Conservation (phyloP, 225 moss, liverwort and hornwort genomes). For the Marchantia paleacea region DNA sequence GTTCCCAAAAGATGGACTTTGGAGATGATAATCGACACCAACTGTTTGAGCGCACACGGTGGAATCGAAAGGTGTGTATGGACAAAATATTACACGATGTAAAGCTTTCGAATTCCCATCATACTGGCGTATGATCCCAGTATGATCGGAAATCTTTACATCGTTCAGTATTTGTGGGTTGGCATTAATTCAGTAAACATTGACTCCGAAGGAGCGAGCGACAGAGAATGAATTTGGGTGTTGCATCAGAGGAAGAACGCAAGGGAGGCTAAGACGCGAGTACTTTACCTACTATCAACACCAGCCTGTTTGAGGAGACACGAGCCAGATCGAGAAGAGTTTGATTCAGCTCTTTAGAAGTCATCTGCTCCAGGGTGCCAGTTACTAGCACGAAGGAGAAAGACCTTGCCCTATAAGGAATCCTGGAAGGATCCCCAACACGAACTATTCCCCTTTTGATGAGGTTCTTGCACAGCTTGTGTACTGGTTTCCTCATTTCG, state of each 20-base stretch:
- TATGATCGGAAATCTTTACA: no score
- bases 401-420: constrained; percentile 75
- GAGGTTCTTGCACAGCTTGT: constrained; percentile 56
- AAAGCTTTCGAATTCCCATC: no score
- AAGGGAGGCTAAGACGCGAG: background rate
- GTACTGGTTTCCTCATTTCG: constrained; percentile 58
- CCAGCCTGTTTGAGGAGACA: constrained; percentile 66
- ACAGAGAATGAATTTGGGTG: no score
- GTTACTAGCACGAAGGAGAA: constrained; percentile 83
- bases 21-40: no score
- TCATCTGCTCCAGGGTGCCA: constrained; percentile 68
- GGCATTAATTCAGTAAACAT: no score
- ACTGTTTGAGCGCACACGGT: no score
- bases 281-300: constrained; percentile 68
- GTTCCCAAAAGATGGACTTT: no score
- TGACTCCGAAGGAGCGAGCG: no score
- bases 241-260: background rate
- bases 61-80: no score
- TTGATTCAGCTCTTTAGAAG: constrained; percentile 57
- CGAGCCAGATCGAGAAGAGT: constrained; percentile 63
- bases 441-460: constrained; percentile 68
- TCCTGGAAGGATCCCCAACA: constrained; percentile 57
- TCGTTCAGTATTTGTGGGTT: no score
- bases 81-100: no score
- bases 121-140: no score